Evolutionary conservation across 192 early-diverging fungal species (phyloP).

Genomic region (Spinellus fusiger): DNA sequence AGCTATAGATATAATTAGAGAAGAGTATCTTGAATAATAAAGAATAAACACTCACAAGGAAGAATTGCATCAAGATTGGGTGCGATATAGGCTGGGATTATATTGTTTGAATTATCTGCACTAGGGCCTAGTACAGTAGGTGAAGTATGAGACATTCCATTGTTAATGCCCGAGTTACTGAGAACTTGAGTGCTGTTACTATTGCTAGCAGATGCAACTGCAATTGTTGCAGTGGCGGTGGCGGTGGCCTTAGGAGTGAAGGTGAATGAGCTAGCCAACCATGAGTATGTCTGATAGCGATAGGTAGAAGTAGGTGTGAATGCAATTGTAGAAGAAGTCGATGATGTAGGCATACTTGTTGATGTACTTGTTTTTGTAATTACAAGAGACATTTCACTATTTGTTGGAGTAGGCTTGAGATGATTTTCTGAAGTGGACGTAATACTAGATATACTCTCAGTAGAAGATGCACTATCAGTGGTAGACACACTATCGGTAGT

Average conservation of each 20-base stretch:
- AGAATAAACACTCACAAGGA: constrained; percentile 4
- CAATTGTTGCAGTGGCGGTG: neutral
- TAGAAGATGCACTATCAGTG: neutral
- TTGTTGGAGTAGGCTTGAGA: neutral
- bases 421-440: neutral
- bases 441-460: neutral
- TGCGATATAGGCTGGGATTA: constrained; percentile 12
- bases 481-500: neutral
- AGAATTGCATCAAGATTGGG: constrained; percentile 17
- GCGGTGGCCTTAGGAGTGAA: neutral
- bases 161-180: neutral
- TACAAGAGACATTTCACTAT: neutral
- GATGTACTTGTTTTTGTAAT: neutral
- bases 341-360: neutral
- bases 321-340: neutral
- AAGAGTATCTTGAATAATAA: neutral
- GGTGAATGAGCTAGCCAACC: constrained; percentile 18
- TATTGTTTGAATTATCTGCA: neutral
- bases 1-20: neutral
- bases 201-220: neutral
- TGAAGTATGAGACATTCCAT: neutral
- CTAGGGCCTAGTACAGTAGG: neutral
- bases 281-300: constrained; percentile 17
- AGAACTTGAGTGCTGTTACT: neutral
- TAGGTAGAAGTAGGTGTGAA: constrained; percentile 9